These are phyloP conservation scores for Phylloporus arenicola DNA, from an alignment of 768 basidiomycete genomes.

Conservation along the genomic window DNA sequence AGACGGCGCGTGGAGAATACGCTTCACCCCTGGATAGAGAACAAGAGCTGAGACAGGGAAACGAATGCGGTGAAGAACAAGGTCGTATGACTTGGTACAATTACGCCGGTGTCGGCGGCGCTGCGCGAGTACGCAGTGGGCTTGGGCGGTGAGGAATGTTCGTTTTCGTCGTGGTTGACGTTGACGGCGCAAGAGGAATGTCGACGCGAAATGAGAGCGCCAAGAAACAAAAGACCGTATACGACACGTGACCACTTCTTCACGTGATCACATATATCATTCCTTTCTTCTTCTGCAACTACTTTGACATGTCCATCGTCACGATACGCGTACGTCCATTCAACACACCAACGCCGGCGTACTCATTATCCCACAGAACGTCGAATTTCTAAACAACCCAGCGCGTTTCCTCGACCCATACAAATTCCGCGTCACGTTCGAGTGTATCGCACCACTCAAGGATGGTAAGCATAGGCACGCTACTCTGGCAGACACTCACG, in stretches of 20 bases:
- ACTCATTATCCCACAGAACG: slow-evolving; percentile 48
- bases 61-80: neutral
- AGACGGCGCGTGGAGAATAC: slow-evolving; percentile 8
- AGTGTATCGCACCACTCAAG: slow-evolving; percentile 86
- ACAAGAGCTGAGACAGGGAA: slow-evolving; percentile 7
- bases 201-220: slow-evolving; percentile 18
- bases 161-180: slow-evolving; percentile 11
- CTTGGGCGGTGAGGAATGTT: neutral
- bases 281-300: neutral
- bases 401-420: slow-evolving; percentile 89
- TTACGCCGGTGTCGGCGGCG: neutral
- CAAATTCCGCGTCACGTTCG: slow-evolving; percentile 92
- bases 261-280: neutral
- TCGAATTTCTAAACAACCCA: slow-evolving; percentile 90
- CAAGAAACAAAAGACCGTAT: slow-evolving; percentile 15
- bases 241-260: neutral
- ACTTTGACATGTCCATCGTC: slow-evolving; percentile 54
- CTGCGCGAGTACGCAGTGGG: neutral
- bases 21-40: slow-evolving; percentile 2
- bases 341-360: neutral
- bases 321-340: slow-evolving; percentile 53
- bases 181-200: slow-evolving; percentile 6
- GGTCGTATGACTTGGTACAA: neutral
- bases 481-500: neutral
- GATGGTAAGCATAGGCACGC: slow-evolving; percentile 58